phyloP scores from a whole-genome alignment of 1,139 yeast genomes.

The Hyphopichia wangnamkhiaoensis region DNA sequence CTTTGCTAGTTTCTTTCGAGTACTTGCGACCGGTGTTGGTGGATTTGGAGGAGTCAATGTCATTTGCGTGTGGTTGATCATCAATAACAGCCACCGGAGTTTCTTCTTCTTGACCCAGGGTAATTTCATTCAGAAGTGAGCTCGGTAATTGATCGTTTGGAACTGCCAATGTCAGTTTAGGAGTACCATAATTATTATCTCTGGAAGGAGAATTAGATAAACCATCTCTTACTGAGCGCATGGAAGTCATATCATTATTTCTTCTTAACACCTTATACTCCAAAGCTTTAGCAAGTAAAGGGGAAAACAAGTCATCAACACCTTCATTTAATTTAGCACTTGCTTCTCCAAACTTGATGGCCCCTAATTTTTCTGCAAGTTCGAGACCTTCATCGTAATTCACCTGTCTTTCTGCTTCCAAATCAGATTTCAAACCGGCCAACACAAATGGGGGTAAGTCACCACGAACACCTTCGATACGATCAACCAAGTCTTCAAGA shows the following conservation, averaged over 20 bases:
- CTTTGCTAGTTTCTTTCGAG: not conserved
- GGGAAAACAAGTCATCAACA: slow-evolving; percentile 30
- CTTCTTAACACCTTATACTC: slow-evolving; percentile 2
- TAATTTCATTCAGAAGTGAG: not conserved
- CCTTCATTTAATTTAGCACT: slow-evolving; percentile 23
- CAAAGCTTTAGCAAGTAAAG: slow-evolving; percentile 19
- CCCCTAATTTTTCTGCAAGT: slow-evolving; percentile 28
- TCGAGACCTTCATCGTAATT: slow-evolving; percentile 27
- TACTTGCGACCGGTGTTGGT: not conserved
- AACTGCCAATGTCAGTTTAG: not conserved
- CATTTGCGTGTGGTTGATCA: no score
- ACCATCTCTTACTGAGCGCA: slow-evolving; percentile 11
- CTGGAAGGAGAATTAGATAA: slow-evolving; percentile 2
- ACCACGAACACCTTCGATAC: slow-evolving; percentile 19
- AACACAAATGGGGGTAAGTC: slow-evolving; percentile 31
- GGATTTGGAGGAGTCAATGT: not conserved
- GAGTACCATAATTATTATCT: not conserved
- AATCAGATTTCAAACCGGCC: slow-evolving; percentile 36
- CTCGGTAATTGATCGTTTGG: not conserved
- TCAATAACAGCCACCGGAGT: no score
- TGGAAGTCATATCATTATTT: slow-evolving; percentile 7
- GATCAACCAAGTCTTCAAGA: slow-evolving; percentile 27
- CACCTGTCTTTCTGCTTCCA: slow-evolving; percentile 26
- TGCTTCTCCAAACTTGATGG: slow-evolving; percentile 31
- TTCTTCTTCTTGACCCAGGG: no score